Percentiles rank a stretch among this genome's conserved stretches.
phyloP scores from a whole-genome alignment of 495 filamentous ascomycete genomes.

The Neurospora sp. region DNA sequence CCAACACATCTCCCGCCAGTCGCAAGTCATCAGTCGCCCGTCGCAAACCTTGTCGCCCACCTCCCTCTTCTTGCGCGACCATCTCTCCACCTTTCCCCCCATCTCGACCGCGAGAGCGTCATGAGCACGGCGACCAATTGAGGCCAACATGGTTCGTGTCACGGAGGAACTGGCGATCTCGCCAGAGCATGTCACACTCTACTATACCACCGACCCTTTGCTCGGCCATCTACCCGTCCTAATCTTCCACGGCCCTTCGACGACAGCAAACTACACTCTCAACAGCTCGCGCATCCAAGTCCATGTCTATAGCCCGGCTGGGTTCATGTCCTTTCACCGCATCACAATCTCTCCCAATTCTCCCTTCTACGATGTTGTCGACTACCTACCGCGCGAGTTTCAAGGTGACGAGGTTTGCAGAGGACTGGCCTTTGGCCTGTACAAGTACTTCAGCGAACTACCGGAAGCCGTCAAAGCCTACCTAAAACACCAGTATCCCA shows the following conservation, averaged over 20 bases:
- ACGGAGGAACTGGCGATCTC: slow-evolving; percentile 56
- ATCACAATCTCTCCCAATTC: slow-evolving; percentile 87
- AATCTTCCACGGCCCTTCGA: slow-evolving; percentile 76
- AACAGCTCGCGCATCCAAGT: slow-evolving; percentile 88
- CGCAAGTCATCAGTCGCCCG: not conserved
- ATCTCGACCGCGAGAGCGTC: not conserved
- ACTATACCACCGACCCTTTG: slow-evolving; percentile 68
- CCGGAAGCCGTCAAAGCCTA: slow-evolving; percentile 63
- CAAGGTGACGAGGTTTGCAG: slow-evolving; percentile 88
- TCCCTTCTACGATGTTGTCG: slow-evolving; percentile 87
- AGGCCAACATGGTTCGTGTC: slow-evolving; percentile 56
- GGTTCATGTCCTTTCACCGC: slow-evolving; percentile 77
- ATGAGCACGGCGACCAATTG: slow-evolving; percentile 25
- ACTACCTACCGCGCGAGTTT: slow-evolving; percentile 81
- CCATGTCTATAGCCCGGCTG: slow-evolving; percentile 80
- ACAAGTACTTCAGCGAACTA: slow-evolving; percentile 87
- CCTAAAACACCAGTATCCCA: slow-evolving; percentile 37
- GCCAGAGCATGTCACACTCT: slow-evolving; percentile 66
- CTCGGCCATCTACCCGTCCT: slow-evolving; percentile 64
- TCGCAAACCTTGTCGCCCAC: not conserved
- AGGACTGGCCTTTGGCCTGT: slow-evolving; percentile 78
- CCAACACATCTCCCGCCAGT: not conserved
- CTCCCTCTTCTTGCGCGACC: not conserved
- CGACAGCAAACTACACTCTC: slow-evolving; percentile 70
- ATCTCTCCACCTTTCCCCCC: not conserved